Conservation (phyloP, 176 grass and related monocot genomes). For the Hordeum vulgare region DNA sequence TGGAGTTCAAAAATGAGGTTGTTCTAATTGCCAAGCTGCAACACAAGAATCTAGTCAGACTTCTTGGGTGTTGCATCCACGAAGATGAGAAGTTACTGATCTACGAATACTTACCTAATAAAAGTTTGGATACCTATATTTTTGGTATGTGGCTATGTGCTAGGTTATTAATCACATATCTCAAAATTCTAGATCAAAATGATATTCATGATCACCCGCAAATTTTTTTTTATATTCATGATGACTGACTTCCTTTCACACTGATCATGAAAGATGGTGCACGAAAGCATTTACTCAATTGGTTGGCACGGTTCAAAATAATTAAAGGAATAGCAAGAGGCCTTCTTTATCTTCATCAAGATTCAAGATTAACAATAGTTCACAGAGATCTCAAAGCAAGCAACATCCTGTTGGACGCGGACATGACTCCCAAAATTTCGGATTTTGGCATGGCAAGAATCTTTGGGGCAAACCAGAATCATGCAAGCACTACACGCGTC, state of each 20-base stretch:
- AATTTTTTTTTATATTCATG: too few species aligned
- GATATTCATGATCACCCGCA: neutral
- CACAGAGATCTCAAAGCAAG: constrained; percentile 39
- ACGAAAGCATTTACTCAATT: constrained; percentile 11
- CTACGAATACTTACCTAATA: constrained; percentile 21
- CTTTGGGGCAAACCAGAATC: constrained; percentile 12
- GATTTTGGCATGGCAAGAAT: constrained; percentile 55
- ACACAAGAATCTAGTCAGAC: constrained; percentile 21
- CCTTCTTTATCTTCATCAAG: constrained; percentile 56
- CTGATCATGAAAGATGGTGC: neutral
- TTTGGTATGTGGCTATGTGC: constrained; percentile 2
- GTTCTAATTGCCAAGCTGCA: constrained; percentile 11
- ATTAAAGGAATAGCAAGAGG: constrained; percentile 40
- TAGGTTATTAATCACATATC: neutral
- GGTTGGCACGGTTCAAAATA: constrained; percentile 33
- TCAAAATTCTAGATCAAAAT: neutral
- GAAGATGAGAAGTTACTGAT: constrained; percentile 32
- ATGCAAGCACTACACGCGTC: constrained; percentile 32
- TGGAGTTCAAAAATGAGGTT: neutral
- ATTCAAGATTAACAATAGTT: constrained; percentile 48
- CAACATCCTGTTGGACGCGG: constrained; percentile 37
- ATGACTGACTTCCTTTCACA: neutral
- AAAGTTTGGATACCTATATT: constrained; percentile 24
- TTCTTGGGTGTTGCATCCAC: constrained; percentile 23
- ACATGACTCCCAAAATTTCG: constrained; percentile 49